Conservation (phyloP, 768 basidiomycete species). For the Boletales sp. region DNA sequence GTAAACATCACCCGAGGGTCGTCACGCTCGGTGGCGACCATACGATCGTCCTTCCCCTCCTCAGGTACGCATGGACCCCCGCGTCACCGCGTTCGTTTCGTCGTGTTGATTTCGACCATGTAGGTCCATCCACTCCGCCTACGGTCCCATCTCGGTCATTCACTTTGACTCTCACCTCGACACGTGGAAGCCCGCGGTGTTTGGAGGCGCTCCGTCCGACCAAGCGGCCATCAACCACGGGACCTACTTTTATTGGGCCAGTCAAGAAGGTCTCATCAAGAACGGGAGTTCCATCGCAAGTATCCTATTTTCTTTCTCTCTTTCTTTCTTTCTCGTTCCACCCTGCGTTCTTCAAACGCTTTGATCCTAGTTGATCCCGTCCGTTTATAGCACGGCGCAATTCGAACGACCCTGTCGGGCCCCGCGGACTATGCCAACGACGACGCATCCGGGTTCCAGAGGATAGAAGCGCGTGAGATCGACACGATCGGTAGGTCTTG, state of each 20-base stretch:
- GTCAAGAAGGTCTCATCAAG: slow-evolving; percentile 73
- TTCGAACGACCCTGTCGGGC: slow-evolving; percentile 78
- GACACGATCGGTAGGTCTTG: slow-evolving; percentile 61
- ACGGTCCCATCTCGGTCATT: slow-evolving; percentile 77
- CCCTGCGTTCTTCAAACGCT: slow-evolving; percentile 29
- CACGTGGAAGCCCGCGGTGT: slow-evolving; percentile 73
- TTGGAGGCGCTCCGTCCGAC: slow-evolving; percentile 68
- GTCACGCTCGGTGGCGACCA: slow-evolving; percentile 88
- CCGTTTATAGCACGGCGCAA: slow-evolving; percentile 71
- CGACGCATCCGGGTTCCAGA: slow-evolving; percentile 72
- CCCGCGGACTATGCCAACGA: slow-evolving; percentile 77
- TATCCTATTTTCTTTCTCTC: slow-evolving; percentile 35
- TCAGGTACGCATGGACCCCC: slow-evolving; percentile 23
- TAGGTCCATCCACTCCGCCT: slow-evolving; percentile 73
- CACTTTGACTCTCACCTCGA: slow-evolving; percentile 88
- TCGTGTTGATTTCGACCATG: not conserved
- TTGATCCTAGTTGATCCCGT: slow-evolving; percentile 75
- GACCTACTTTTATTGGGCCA: slow-evolving; percentile 89
- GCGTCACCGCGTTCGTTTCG: not conserved
- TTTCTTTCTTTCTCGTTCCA: slow-evolving; percentile 13
- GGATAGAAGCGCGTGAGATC: slow-evolving; percentile 82
- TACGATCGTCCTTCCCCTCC: slow-evolving; percentile 68
- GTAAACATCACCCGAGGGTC: slow-evolving; percentile 72
- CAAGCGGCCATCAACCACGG: slow-evolving; percentile 82
- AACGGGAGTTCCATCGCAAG: slow-evolving; percentile 84